Evolutionary conservation across 2,329 filamentous ascomycete genomes (phyloP).

Genomic region (Alternaria solani): DNA sequence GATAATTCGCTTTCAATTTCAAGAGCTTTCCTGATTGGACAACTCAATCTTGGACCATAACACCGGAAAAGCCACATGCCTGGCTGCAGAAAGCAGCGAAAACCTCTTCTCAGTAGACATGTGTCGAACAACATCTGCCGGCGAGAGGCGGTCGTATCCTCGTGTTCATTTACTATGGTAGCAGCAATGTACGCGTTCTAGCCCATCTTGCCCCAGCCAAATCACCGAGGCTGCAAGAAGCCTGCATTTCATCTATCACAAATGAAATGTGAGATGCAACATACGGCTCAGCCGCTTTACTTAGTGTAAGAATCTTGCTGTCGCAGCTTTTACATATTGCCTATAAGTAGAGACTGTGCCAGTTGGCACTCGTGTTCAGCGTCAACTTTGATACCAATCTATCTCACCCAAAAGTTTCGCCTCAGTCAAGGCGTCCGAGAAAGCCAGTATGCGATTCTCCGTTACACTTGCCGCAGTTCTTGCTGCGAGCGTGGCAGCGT

Average conservation of each 20-base stretch:
- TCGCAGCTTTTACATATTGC: slow-evolving; percentile 8
- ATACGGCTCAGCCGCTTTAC: slow-evolving; percentile 19
- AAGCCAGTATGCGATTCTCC: slow-evolving; percentile 34
- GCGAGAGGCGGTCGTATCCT: slow-evolving; percentile 21
- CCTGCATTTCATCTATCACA: slow-evolving; percentile 38
- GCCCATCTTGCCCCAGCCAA: slow-evolving; percentile 21
- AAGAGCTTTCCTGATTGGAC: slow-evolving; percentile 30
- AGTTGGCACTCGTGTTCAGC: slow-evolving; percentile 7
- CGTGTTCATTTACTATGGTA: slow-evolving; percentile 25
- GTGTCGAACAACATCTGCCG: slow-evolving; percentile 24
- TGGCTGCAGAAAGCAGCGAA: slow-evolving; percentile 10
- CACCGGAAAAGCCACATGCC: slow-evolving; percentile 29
- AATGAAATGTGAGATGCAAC: slow-evolving; percentile 40
- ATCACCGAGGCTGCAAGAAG: slow-evolving; percentile 23
- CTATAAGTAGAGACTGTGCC: slow-evolving; percentile 35
- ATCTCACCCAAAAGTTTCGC: not conserved
- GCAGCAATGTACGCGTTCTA: slow-evolving; percentile 26
- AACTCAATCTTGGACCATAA: slow-evolving; percentile 21
- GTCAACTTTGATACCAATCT: slow-evolving; percentile 11
- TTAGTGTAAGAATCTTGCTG: not conserved
- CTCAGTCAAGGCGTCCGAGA: slow-evolving; percentile 4
- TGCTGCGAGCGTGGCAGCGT: slow-evolving; percentile 32
- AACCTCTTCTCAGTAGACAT: slow-evolving; percentile 19
- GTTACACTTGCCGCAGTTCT: slow-evolving; percentile 33
- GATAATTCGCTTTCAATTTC: slow-evolving; percentile 27